Evolutionary conservation across 1,139 yeast genomes (phyloP).

Genomic region (Waltiozyma sp.): DNA sequence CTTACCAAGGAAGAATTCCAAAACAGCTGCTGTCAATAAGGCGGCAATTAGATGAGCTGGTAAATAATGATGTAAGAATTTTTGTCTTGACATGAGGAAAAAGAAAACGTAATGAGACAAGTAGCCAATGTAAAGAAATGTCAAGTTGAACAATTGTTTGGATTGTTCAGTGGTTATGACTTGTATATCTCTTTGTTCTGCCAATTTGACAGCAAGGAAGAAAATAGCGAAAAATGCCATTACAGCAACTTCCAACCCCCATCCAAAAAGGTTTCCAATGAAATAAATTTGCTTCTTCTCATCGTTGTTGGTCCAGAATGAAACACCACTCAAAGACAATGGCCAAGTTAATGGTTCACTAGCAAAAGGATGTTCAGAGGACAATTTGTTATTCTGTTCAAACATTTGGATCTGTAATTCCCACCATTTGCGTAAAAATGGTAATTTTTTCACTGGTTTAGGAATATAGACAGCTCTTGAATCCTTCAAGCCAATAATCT

Average conservation of each 20-base stretch:
- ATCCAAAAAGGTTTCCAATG: conserved; percentile 83
- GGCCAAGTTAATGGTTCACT: conserved; percentile 95
- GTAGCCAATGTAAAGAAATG: conserved; percentile 85
- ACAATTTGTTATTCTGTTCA: conserved; percentile 77
- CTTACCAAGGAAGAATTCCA: conserved; percentile 70
- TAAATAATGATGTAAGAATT: conserved; percentile 86
- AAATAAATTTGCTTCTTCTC: conserved; percentile 71
- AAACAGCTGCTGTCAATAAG: conserved; percentile 66
- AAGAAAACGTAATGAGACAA: conserved; percentile 83
- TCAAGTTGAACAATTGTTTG: conserved; percentile 68
- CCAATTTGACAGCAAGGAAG: conserved; percentile 32
- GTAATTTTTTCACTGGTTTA: conserved; percentile 44
- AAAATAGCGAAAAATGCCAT: conserved; percentile 56
- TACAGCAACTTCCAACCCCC: conserved; percentile 75
- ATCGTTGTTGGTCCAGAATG: conserved; percentile 82
- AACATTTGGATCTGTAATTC: conserved; percentile 87
- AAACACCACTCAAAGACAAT: conserved; percentile 80
- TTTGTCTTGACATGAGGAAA: conserved; percentile 86
- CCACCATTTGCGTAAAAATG: conserved; percentile 79
- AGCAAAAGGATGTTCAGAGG: conserved; percentile 91
- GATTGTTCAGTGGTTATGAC: conserved; percentile 55
- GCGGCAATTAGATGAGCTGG: conserved; percentile 95
- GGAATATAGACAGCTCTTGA: conserved; percentile 46
- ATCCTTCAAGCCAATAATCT: conserved; percentile 57
- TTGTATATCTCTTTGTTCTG: conserved; percentile 66